Evolutionary conservation across 176 grass and related monocot species (phyloP), one percentile per base, ranked within the genome.

Genomic region (Ensete glaucum): DNA sequence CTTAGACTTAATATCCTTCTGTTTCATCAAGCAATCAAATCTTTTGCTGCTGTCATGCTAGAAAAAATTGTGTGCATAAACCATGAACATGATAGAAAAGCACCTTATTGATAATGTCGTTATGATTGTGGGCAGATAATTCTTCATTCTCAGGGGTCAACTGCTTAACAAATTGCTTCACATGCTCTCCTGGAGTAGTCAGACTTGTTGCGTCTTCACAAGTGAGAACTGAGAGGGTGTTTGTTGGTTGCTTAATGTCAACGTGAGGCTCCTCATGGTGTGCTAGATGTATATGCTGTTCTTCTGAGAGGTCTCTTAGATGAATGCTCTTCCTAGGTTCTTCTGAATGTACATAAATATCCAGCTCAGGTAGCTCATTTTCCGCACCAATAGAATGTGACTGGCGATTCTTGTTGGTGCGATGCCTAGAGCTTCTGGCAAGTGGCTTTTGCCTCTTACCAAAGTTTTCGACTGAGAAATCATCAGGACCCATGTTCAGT

Each of bases 301-400:
- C 75, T 80, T 75, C 73, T 70, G 86, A 84, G 72, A 55, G 51
- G 71, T 77, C 58, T 70, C 52, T 64, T 54, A 77, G 21, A 14
- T 51, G 19, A 76, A 75, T 34, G 51, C 13, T 79, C 71, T 69
- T 69, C 73, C 72, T 80, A 62, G 76, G 58, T 80, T 94, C 81
- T 86, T 91, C 86, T 29, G 83, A 91, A 81, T 86, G 89, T 57
- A 94, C 95, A 64, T 85, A 86, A 83, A 94, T 91, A 25, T 94
- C 91, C 62, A 48, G 84, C 74, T 99, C 90, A 83, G 83, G 79
- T 74, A 79, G 26, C 23, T 71, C 62, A 50, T 48, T 84, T 71
- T 91, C 88, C 27, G 85, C 78, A 24, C 85, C 77, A 71, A 79
- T 13, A 78, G 75, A 57, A 34, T 54, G 55, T 67, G 9, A 54